Conservation (phyloP, 441 rosid species). For the Cnidoscolus chayamansa region DNA sequence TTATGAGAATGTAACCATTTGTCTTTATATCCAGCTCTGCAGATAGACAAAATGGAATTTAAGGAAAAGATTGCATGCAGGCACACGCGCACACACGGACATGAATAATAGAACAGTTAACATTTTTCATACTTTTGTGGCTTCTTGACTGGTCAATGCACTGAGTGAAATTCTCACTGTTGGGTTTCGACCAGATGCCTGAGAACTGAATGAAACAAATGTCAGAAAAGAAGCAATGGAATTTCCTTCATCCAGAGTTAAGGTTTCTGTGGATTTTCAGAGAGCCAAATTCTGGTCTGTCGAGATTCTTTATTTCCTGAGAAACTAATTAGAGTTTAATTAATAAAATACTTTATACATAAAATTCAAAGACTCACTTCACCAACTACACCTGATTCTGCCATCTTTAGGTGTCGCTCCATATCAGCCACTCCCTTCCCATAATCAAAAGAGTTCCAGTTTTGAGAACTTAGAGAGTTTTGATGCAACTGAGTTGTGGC, state of each 20-base stretch:
- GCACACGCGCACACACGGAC: no score
- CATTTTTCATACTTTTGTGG: conserved; percentile 50
- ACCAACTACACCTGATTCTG: conserved; percentile 35
- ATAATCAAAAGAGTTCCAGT: conserved; percentile 39
- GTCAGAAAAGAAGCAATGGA: conserved; percentile 14
- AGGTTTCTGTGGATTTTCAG: neutral
- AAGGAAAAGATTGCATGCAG: neutral
- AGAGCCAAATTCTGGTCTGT: neutral
- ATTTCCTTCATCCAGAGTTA: neutral
- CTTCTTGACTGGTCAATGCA: conserved; percentile 54
- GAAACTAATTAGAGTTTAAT: neutral
- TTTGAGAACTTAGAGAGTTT: conserved; percentile 35
- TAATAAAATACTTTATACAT: neutral
- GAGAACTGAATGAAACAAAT: conserved; percentile 48
- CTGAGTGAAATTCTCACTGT: conserved; percentile 67
- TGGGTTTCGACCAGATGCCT: conserved; percentile 77
- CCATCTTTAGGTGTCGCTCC: conserved; percentile 42
- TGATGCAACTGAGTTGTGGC: conserved; percentile 35
- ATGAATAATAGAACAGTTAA: neutral
- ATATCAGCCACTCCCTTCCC: conserved; percentile 40
- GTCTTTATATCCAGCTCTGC: conserved; percentile 68
- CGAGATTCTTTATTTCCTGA: neutral
- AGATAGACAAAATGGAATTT: conserved; percentile 24
- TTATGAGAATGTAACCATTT: conserved; percentile 79
- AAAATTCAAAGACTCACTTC: conserved; percentile 46